A percentile compares a stretch with the other conserved stretches of the same genome.
These are phyloP conservation scores for Pharnaceum exiguum DNA, from an alignment of 148 eudicot genomes.

Conservation along the genomic window DNA sequence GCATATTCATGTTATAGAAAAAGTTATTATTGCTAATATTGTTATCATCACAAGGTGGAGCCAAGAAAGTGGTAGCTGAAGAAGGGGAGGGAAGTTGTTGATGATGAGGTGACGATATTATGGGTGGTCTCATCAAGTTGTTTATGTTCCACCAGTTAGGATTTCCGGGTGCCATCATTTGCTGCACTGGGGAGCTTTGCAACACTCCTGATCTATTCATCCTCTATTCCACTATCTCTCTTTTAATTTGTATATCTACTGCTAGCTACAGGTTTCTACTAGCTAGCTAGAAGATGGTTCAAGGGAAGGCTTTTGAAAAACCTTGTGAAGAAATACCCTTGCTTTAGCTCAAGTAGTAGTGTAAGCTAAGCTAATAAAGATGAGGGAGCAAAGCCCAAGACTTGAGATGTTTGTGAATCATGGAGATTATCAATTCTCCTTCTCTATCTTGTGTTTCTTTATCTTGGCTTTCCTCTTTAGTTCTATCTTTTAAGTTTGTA, in stretches of 20 bases:
- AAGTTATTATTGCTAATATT: not conserved
- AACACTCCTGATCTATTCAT: conserved; percentile 71
- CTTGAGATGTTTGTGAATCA: conserved; percentile 29
- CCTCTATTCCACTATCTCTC: not conserved
- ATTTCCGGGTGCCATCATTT: conserved; percentile 59
- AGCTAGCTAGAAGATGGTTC: not conserved
- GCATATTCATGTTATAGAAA: conserved; percentile 17
- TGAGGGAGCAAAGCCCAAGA: conserved; percentile 27
- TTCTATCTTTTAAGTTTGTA: conserved; percentile 3
- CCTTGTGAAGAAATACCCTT: conserved; percentile 25
- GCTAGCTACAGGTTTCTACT: too few species aligned
- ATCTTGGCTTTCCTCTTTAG: conserved; percentile 1
- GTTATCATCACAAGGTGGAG: conserved; percentile 32
- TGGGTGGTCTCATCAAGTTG: conserved; percentile 41
- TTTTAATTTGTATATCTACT: conserved; percentile 1
- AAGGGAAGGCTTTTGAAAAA: conserved; percentile 34
- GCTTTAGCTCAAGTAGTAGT: conserved; percentile 33
- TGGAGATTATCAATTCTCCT: conserved; percentile 12
- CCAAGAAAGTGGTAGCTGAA: conserved; percentile 18
- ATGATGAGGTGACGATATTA: conserved; percentile 12
- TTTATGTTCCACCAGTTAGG: conserved; percentile 54
- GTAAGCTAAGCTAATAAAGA: too few species aligned
- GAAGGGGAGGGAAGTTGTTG: conserved; percentile 15
- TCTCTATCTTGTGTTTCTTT: conserved; percentile 16
- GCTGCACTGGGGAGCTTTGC: conserved; percentile 75